Percentiles rank a stretch among this genome's conserved stretches.
Conservation (phyloP, 345 rosid species). For the Populus ilicifolia region DNA sequence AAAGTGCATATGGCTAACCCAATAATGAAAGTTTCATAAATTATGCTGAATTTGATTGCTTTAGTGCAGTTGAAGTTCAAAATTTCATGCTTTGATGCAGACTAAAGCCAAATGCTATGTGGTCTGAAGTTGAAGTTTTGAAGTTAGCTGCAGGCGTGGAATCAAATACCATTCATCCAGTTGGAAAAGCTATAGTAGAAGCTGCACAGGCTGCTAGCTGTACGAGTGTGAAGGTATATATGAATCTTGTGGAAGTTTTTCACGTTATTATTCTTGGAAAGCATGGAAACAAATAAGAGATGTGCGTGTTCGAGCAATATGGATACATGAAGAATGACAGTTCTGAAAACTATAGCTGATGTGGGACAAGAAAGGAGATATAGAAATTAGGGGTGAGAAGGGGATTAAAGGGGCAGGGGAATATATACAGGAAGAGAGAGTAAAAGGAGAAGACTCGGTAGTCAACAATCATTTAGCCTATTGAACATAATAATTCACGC, state of each 20-base stretch:
- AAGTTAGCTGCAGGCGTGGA: conserved; percentile 89
- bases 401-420: no score
- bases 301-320: background rate
- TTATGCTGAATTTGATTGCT: background rate
- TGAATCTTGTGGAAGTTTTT: background rate
- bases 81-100: conserved; percentile 41
- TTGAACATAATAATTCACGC: no score
- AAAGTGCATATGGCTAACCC: no score
- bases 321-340: background rate
- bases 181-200: conserved; percentile 87
- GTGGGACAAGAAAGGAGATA: background rate
- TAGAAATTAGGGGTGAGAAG: no score
- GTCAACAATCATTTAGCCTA: no score
- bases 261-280: background rate
- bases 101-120: conserved; percentile 26
- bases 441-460: no score
- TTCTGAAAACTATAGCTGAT: background rate
- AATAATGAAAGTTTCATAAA: background rate
- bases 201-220: conserved; percentile 60
- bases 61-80: conserved; percentile 6
- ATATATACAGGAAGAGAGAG: no score
- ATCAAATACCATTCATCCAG: conserved; percentile 85
- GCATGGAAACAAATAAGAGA: background rate
- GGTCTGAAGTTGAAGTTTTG: conserved; percentile 73
- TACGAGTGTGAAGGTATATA: conserved; percentile 51